Evolutionary conservation across 2,329 filamentous ascomycete genomes (phyloP), one percentile per base, ranked within the genome.

Genomic region (Zymoseptoria pseudotritici): DNA sequence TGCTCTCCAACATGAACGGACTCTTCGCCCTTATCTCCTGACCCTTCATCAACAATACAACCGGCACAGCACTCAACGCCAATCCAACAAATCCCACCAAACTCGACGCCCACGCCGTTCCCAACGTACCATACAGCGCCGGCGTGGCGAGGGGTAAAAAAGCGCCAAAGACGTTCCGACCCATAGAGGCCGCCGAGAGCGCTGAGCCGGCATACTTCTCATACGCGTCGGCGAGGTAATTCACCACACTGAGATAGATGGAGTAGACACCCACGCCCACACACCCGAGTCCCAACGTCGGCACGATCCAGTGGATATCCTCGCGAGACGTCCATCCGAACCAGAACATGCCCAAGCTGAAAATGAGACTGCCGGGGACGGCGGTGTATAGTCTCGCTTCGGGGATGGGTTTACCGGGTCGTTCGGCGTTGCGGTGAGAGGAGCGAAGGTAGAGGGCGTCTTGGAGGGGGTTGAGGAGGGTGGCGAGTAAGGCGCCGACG

Each of bases 211-310:
- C 77, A 61, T 79, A 80, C 57, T 76, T 77, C 10, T 73, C 71
- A 59, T 81, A 81, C 1, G 77, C 73, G 63, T 81, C 79, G 0
- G 78, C 72, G 10, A 80, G 69, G 50, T 81, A 81, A 53, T 74
- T 75, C 50, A 79, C 73, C 1, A 78, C 79, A 72, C 79, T 79
- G 1, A 82, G 70, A 50, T 81, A 80, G 0, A 82, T 72, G 2
- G 75, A 77, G 60, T 80, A 81, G 61, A 81, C 80, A 2, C 75
- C 77, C 72, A 77, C 80, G 0, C 80, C 80, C 70, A 80, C 81
- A 29, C 80, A 75, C 0, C 75, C 74, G 1, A 65, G 76, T 72
- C 80, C 21, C n/a, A 82, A 65, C 7, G 82, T 77, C 0, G 80
- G 78, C 1, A 80, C 74, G 55, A 82, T 74, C 75, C 75, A 77